These are phyloP conservation scores for Penicillium thymicola DNA, from an alignment of 2,329 filamentous ascomycete species.

Conservation along the genomic window DNA sequence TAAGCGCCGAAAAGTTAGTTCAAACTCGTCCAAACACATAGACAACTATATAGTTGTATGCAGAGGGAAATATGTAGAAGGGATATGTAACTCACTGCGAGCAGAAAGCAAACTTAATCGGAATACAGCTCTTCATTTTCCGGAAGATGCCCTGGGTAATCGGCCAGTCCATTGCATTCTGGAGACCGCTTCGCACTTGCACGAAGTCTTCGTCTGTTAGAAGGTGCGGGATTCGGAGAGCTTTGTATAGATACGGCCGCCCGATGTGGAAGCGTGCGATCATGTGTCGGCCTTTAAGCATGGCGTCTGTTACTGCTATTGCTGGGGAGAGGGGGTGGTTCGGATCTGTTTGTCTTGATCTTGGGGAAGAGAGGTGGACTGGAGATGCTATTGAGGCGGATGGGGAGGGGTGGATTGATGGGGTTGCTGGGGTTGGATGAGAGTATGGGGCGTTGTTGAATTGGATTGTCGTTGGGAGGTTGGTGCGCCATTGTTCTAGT, in stretches of 20 bases:
- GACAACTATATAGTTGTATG: not conserved
- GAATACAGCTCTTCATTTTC: conserved; percentile 43
- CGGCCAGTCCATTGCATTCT: conserved; percentile 44
- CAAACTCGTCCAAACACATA: too few species aligned
- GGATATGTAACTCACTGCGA: conserved; percentile 30
- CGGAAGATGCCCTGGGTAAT: conserved; percentile 38
- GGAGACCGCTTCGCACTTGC: conserved; percentile 38
- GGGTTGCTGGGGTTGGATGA: conserved; percentile 20
- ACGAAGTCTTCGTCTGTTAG: conserved; percentile 41
- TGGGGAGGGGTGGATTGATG: conserved; percentile 21
- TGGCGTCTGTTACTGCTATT: conserved; percentile 36
- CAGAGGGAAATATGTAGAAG: too few species aligned
- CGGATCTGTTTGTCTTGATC: conserved; percentile 11
- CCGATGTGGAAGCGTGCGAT: conserved; percentile 43
- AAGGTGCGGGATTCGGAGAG: conserved; percentile 37
- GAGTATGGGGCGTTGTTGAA: conserved; percentile 36
- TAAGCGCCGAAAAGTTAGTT: not conserved
- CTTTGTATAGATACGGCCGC: conserved; percentile 43
- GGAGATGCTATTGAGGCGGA: conserved; percentile 21
- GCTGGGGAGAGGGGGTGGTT: conserved; percentile 32
- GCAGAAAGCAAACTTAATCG: conserved; percentile 43
- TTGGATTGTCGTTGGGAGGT: conserved; percentile 49
- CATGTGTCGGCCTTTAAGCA: conserved; percentile 38
- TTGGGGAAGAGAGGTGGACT: conserved; percentile 18
- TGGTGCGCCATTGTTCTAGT: conserved; percentile 54